These are phyloP conservation scores for Fomitopsis pulvina DNA, from an alignment of 768 basidiomycete genomes.

Conservation along the genomic window DNA sequence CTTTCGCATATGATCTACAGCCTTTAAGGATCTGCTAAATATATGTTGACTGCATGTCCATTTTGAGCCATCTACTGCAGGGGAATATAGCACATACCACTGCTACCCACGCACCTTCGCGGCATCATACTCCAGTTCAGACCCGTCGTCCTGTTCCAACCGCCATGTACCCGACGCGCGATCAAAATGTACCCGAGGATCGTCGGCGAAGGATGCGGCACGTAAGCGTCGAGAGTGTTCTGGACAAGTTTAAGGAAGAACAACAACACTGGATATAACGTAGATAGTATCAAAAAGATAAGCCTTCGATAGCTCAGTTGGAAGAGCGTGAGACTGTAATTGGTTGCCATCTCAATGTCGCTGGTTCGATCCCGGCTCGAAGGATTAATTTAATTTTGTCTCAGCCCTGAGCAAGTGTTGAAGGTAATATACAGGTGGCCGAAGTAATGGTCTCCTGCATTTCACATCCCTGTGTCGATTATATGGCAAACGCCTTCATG, in stretches of 20 bases:
- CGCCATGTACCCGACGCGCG: conserved; percentile 74
- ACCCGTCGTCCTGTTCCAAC: conserved; percentile 83
- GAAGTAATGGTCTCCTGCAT: no score
- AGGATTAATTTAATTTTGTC: conserved; percentile 10
- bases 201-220: conserved; percentile 69
- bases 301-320: conserved; percentile 18
- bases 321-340: conserved; percentile 18
- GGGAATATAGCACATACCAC: conserved; percentile 71
- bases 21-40: no score
- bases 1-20: no score
- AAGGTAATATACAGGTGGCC: no score
- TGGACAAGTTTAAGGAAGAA: not conserved
- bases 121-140: conserved; percentile 86
- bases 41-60: no score
- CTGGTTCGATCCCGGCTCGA: conserved; percentile 17
- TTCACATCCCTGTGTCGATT: no score
- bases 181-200: conserved; percentile 81
- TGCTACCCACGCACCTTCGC: conserved; percentile 73
- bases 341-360: conserved; percentile 11
- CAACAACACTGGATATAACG: not conserved
- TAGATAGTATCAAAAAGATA: no score
- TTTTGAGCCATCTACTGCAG: no score
- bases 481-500: no score
- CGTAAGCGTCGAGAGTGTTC: no score
- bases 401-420: no score